These are phyloP conservation scores for Macrophomina pseudophaseolina DNA, from an alignment of 2,329 filamentous ascomycete genomes.

Conservation along the genomic window DNA sequence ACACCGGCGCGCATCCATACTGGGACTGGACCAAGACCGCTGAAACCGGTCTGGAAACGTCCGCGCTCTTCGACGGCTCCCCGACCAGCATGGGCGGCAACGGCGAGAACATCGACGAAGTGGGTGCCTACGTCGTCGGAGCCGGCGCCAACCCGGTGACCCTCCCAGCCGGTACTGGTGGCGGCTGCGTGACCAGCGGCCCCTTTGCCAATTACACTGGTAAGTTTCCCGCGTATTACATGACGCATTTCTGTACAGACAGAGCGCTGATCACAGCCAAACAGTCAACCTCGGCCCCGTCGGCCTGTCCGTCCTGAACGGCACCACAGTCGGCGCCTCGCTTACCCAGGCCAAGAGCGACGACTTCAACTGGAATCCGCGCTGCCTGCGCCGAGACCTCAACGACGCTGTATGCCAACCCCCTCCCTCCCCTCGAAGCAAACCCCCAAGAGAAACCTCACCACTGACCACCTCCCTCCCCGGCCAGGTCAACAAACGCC, in stretches of 20 bases:
- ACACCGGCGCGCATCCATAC: conserved; percentile 52
- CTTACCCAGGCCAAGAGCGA: background rate
- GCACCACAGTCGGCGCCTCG: conserved; percentile 32
- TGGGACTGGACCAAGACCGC: conserved; percentile 26
- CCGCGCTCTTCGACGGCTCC: conserved; percentile 62
- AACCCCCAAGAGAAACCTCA: no score
- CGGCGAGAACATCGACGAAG: conserved; percentile 36
- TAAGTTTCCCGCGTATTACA: no score
- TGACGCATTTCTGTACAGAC: no score
- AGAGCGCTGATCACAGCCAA: no score
- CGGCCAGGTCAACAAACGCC: conserved; percentile 29
- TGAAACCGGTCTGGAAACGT: conserved; percentile 36
- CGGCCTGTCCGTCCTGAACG: conserved; percentile 33
- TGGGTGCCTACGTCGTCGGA: conserved; percentile 24
- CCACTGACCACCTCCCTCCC: no score
- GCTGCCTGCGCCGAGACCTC: conserved; percentile 47
- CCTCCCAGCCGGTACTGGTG: conserved; percentile 58
- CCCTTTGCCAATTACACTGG: conserved; percentile 54
- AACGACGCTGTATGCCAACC: conserved; percentile 30
- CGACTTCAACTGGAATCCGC: conserved; percentile 40
- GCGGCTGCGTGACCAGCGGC: conserved; percentile 59
- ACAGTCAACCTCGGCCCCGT: conserved; percentile 55
- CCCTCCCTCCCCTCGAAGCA: no score
- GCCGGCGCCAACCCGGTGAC: conserved; percentile 33
- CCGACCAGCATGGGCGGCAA: conserved; percentile 54